A percentile compares a stretch with the other conserved stretches of the same genome.
These are phyloP conservation scores for Neonectria faginata DNA, from an alignment of 2,329 filamentous ascomycete genomes.

Conservation along the genomic window DNA sequence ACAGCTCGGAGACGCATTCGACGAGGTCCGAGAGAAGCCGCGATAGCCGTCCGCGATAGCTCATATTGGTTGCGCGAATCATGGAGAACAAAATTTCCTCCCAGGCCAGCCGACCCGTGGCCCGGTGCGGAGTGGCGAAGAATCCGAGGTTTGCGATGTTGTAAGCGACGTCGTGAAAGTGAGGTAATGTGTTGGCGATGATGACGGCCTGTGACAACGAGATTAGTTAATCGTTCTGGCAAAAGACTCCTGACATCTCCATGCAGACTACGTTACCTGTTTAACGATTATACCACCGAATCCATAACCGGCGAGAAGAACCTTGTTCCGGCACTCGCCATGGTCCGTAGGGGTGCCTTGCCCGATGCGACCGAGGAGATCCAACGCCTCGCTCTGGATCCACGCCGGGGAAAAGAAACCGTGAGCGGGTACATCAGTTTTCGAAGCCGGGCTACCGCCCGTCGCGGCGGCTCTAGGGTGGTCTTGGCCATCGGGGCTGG, in stretches of 20 bases:
- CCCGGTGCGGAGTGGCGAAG: background rate
- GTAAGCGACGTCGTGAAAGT: background rate
- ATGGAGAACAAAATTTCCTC: background rate
- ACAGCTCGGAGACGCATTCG: background rate
- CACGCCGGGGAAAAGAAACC: background rate
- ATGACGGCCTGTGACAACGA: background rate
- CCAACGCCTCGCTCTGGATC: background rate
- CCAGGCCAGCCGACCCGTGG: background rate
- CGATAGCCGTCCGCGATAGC: background rate
- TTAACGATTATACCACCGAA: background rate
- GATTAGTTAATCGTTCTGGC: background rate
- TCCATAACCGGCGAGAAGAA: background rate
- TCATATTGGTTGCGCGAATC: background rate
- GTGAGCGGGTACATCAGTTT: too few species aligned
- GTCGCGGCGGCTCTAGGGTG: too few species aligned
- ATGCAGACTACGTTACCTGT: background rate
- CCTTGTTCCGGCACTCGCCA: too few species aligned
- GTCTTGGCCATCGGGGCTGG: too few species aligned
- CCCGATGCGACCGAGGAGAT: background rate
- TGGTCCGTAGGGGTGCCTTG: too few species aligned
- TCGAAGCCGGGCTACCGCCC: too few species aligned
- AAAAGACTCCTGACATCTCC: background rate
- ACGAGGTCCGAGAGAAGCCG: too few species aligned
- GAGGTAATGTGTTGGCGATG: background rate
- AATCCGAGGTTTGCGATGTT: background rate